Percentiles rank a stretch among this genome's conserved stretches.
These are phyloP conservation scores for Ogataea degrootiae DNA, from an alignment of 805 yeast species.

Conservation along the genomic window DNA sequence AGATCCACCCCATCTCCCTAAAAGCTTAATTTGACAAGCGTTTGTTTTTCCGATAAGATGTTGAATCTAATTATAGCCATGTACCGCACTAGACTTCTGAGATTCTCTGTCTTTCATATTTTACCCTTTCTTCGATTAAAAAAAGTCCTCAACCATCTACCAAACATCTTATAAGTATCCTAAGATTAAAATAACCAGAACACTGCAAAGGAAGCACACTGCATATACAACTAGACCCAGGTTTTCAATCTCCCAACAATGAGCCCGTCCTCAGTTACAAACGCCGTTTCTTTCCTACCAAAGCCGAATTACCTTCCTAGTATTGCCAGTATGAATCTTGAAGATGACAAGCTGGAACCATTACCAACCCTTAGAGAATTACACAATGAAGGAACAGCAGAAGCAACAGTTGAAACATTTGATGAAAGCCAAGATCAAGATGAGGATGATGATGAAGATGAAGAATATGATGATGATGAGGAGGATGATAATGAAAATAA, in stretches of 20 bases:
- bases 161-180: too few relatives aligned
- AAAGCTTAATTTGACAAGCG: too few relatives aligned
- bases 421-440: neutral
- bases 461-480: neutral
- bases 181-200: too few relatives aligned
- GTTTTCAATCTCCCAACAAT: too few relatives aligned
- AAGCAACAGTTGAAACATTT: neutral
- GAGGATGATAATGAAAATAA: neutral
- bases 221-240: too few relatives aligned
- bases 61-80: too few relatives aligned
- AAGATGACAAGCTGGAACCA: neutral
- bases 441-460: neutral
- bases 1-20: too few relatives aligned
- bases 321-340: constrained; percentile 7
- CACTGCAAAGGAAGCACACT: too few relatives aligned
- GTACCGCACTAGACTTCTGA: too few relatives aligned
- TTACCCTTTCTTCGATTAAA: neutral
- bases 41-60: too few relatives aligned
- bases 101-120: neutral
- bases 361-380: neutral
- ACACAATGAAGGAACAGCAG: neutral
- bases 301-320: constrained; percentile 9
- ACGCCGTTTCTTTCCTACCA: constrained; percentile 3
- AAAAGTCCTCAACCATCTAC: too few relatives aligned
- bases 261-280: neutral